A percentile compares a stretch with the other conserved stretches of the same genome.
Conservation (phyloP, 1,139 yeast genomes). For the Magnusiomyces fungicola region DNA sequence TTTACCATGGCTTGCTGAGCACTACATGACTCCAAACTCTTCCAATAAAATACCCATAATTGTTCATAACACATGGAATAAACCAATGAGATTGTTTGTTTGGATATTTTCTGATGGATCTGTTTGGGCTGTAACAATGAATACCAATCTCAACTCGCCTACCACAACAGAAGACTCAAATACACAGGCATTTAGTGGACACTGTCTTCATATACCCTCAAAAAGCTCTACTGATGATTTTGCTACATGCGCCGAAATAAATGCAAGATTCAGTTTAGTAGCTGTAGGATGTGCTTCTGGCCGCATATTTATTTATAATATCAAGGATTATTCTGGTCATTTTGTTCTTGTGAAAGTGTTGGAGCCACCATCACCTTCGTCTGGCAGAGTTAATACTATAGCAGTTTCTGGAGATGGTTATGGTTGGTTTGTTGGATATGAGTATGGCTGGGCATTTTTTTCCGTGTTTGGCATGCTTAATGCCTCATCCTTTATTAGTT, state of each 20-base stretch:
- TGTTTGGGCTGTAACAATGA: conserved; percentile 20
- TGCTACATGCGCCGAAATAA: conserved; percentile 28
- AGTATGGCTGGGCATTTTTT: conserved; percentile 33
- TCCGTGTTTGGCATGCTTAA: conserved; percentile 34
- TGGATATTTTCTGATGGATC: conserved; percentile 13
- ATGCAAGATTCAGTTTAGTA: conserved; percentile 33
- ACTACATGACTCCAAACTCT: neutral
- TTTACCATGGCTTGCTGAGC: conserved; percentile 24
- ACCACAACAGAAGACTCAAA: conserved; percentile 8
- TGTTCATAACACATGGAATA: conserved; percentile 11
- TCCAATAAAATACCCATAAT: conserved; percentile 1
- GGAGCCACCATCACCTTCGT: conserved; percentile 27
- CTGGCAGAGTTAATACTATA: conserved; percentile 27
- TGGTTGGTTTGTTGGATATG: conserved; percentile 33
- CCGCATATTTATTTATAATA: conserved; percentile 28
- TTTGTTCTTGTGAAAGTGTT: conserved; percentile 24
- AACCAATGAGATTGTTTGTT: conserved; percentile 15
- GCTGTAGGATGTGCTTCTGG: conserved; percentile 33
- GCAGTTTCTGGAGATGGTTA: conserved; percentile 34
- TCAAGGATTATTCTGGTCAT: conserved; percentile 32
- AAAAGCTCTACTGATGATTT: conserved; percentile 16
- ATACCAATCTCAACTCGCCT: conserved; percentile 14
- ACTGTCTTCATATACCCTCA: conserved; percentile 21
- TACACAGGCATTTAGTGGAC: conserved; percentile 17
- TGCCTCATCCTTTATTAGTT: conserved; percentile 28